A percentile compares a stretch with the other conserved stretches of the same genome.
Conservation (phyloP, 1,139 yeast genomes). For the Saccharomycopsis hybrid region DNA sequence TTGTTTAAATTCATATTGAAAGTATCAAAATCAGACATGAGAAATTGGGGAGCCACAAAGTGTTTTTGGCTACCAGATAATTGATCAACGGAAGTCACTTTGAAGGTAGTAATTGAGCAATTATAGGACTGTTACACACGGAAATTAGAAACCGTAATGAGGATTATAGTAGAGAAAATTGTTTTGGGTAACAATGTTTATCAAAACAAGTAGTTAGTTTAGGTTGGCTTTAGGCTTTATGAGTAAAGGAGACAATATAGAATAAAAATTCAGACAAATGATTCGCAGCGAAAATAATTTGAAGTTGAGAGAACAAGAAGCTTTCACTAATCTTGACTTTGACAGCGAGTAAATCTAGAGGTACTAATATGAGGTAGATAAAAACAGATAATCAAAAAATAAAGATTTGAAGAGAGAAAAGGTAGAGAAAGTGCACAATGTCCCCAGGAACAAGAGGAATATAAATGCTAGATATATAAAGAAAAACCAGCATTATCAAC, state of each 20-base stretch:
- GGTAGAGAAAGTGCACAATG: not conserved
- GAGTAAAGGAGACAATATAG: not conserved
- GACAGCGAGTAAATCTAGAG: too few relatives aligned
- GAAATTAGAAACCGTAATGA: not conserved
- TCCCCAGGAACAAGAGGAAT: not conserved
- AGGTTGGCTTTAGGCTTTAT: not conserved
- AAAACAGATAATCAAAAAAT: not conserved
- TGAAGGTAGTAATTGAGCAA: not conserved
- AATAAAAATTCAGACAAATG: not conserved
- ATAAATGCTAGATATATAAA: not conserved
- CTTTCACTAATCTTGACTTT: too few relatives aligned
- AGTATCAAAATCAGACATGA: constrained; percentile 11
- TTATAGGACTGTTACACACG: not conserved
- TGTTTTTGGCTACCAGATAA: not conserved
- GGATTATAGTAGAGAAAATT: not conserved
- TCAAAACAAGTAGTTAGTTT: not conserved
- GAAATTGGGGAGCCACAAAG: constrained; percentile 1
- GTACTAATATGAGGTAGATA: not conserved
- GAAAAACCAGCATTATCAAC: not conserved
- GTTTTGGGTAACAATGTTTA: not conserved
- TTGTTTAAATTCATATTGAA: constrained; percentile 2
- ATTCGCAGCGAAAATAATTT: not conserved
- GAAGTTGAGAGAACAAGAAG: too few relatives aligned
- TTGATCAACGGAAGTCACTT: constrained; percentile 1
- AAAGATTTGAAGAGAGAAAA: not conserved